Evolutionary conservation across 345 rosid species (phyloP).

Genomic region (Cardamine chenopodiifolia): DNA sequence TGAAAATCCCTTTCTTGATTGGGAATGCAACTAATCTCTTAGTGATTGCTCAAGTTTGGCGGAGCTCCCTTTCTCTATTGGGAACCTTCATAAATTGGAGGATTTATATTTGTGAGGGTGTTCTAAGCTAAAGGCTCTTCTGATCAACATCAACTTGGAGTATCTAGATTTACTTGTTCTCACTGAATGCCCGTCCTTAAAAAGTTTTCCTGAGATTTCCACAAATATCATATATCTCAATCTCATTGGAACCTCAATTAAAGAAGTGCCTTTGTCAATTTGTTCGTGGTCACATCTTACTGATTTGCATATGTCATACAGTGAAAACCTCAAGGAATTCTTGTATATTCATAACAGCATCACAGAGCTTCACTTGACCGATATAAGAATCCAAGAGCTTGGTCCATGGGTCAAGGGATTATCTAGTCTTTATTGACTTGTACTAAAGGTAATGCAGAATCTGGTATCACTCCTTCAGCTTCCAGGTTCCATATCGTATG

Average conservation of each 20-base stretch:
- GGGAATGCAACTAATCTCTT: not conserved
- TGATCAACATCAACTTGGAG: not conserved
- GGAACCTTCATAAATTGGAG: not conserved
- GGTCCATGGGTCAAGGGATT: not conserved
- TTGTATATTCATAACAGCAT: not conserved
- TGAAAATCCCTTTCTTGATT: not conserved
- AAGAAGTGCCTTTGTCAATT: not conserved
- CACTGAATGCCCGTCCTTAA: not conserved
- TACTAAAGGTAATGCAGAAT: not conserved
- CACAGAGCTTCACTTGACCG: not conserved
- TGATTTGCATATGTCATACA: not conserved
- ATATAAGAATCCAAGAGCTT: not conserved
- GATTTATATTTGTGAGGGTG: accelerated
- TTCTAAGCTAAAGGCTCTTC: not conserved
- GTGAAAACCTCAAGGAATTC: not conserved
- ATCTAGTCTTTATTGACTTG: not conserved
- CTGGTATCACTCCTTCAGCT: not conserved
- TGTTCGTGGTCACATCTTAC: not conserved
- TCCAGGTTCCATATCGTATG: accelerated
- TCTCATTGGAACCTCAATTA: not conserved
- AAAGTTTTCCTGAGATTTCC: not conserved
- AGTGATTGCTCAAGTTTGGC: not conserved
- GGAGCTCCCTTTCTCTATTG: not conserved
- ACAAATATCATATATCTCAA: not conserved
- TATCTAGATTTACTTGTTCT: not conserved